Conservation (phyloP, 169 alveolate species). For the Cystoisospora suis region DNA sequence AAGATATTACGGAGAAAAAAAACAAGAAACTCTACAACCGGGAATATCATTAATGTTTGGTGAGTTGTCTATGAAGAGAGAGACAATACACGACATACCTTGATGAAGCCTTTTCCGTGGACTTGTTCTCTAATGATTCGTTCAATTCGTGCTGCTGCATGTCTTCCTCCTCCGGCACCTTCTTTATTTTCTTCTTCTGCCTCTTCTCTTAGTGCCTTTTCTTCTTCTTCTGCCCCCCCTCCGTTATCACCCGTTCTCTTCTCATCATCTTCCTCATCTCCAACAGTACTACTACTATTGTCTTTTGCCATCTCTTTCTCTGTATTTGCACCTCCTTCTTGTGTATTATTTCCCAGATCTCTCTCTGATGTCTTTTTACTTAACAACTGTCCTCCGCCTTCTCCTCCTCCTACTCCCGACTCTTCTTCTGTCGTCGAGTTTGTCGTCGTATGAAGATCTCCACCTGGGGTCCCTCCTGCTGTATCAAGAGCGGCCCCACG, state of each 20-base stretch:
- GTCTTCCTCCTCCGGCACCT: constrained; percentile 38
- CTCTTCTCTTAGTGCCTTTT: background rate
- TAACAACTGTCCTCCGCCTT: constrained; percentile 5
- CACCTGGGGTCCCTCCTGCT: background rate
- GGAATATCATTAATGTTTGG: too few species aligned
- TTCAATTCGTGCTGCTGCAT: constrained; percentile 28
- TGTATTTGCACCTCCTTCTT: too few species aligned
- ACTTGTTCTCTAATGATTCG: constrained; percentile 25
- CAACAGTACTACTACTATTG: background rate
- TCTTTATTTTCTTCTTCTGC: constrained; percentile 36
- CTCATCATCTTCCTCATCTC: background rate
- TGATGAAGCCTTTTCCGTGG: background rate
- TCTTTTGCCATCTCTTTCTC: background rate
- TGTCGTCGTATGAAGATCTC: background rate
- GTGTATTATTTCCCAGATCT: too few species aligned
- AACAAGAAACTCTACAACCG: too few species aligned
- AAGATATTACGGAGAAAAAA: too few species aligned
- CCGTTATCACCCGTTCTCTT: constrained; percentile 28
- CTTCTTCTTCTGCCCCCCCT: constrained; percentile 29
- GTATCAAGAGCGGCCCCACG: constrained; percentile 22
- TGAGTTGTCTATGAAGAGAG: too few species aligned
- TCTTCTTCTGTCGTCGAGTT: background rate
- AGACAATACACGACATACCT: too few species aligned
- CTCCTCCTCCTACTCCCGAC: constrained; percentile 5
- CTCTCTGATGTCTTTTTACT: background rate